Base-by-base conservation (phyloP, 768 basidiomycete genomes). In the Tubosaeta sp. region DNA sequence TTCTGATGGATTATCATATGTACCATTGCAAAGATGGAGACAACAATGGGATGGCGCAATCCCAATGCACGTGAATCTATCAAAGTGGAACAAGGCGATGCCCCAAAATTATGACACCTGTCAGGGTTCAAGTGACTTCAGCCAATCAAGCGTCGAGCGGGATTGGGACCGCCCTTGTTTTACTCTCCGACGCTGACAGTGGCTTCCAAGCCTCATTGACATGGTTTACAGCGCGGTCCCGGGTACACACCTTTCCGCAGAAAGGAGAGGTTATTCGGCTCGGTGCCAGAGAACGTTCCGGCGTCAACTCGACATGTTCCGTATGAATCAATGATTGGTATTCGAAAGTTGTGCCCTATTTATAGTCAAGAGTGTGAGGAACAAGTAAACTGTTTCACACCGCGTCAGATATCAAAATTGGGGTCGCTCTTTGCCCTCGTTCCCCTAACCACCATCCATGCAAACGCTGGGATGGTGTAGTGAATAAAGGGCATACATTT, bases 361-460 rank as follows among this genome's bases (percentile, higher is more conserved):
- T 55, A 64, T 51, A 44, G 42, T 33, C 43, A 29, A 55, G 43
- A 19, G 52, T 52, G 59, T 56, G 49, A 61, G 61, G 57, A 51
- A 57, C 19, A 10, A 44, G 22, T 1, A 0, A 0, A 16, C 43
- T 47, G 57, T 56, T 66, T 64, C 64, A 61, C 57, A 50, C 31
- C 46, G 17, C 16, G 53, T 59, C 31, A 42, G 45, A 47, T 39
- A 52, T 53, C 42, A 33, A 56, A 38, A 26, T 48, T 9, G 38
- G 65, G 25, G 14, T 82, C 58, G 54, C 77, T 86, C 72, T 88
- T 57, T 83, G 85, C 87, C 86, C 80, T 82, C 61, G 85, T 89
- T 88, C 86, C 87, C 86, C 86, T 88, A 84, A 63, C 84, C 85
- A 75, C 67, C 78, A 75, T 67, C 79, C 79, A 81, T 56, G 52